Base-by-base conservation (phyloP, 2,329 filamentous ascomycete genomes). In the Fusarium sp. region DNA sequence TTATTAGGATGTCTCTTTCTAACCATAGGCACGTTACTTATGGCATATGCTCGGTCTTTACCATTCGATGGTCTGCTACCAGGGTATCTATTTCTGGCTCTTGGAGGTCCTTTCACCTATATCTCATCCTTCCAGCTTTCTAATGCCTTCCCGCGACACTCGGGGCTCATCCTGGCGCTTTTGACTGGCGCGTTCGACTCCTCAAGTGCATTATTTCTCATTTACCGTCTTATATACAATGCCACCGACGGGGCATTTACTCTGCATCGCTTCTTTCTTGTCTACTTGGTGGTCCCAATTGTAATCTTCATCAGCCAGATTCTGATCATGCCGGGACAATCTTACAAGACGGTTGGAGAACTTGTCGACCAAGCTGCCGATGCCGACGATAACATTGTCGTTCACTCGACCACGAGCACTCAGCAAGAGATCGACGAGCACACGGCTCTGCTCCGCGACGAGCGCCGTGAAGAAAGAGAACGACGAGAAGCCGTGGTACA, bases 301-400 rank as follows among this genome's bases (percentile, higher is more conserved):
- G 83, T 89, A 57, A 93, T 96, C 56, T 75, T 90, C 16, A 58
- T 90, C 29, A 84, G 88, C 20, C 92, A 96, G 79, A 74, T 95
- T 27, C 86, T 89, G 43, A 74, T 95, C 70, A 91, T 97, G 85
- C 93, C 93, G 1, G 83, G 82, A 18, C 88, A 90, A 69, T 94
- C 91, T 2, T 96, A 96, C 83, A 94, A 96, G 80, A 95, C 92
- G 0, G 88, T 94, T 2, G 92, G 93, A 47, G 94, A 98, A 79
- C 86, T 97, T 41, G 90, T 96, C 8, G 87, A 90, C 60, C 87
- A 93, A 76, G 90, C 89, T 18, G 91, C 94, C 71, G 84, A 85
- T 43, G 78, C 82, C 24, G 75, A 79, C 65, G 75, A 77, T 11
- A 76, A 77, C 4, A 76, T 78, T 18, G 24, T 59, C 27, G 73